phyloP scores from a whole-genome alignment of 148 eudicot species.

The Camellia japonica region DNA sequence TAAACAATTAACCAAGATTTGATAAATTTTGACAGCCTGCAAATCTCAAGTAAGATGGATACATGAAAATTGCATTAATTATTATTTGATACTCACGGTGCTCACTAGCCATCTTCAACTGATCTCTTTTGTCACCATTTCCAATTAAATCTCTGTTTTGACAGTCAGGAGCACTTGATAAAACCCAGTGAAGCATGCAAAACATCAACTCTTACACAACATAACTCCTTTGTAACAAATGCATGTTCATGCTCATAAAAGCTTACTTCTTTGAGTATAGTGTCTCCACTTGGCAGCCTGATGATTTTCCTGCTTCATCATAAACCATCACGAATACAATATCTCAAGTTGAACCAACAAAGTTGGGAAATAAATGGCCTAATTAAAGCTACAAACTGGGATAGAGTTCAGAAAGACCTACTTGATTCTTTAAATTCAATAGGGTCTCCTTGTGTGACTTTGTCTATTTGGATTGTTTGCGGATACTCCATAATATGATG shows the following conservation, averaged over 20 bases:
- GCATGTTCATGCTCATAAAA: neutral
- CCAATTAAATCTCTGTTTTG: constrained; percentile 25
- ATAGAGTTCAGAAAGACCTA: constrained; percentile 30
- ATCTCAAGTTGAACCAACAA: neutral
- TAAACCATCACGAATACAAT: constrained; percentile 7
- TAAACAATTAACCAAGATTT: neutral
- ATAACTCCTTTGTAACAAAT: neutral
- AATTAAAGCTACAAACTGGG: constrained; percentile 7
- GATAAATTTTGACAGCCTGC: neutral
- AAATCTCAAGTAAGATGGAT: constrained; percentile 5
- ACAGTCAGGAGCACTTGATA: constrained; percentile 24
- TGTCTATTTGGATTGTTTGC: constrained; percentile 19
- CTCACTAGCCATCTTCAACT: constrained; percentile 31
- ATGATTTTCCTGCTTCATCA: constrained; percentile 47
- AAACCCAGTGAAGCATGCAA: constrained; percentile 22
- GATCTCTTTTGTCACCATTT: constrained; percentile 23
- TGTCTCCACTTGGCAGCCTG: constrained; percentile 22
- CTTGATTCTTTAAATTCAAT: constrained; percentile 37
- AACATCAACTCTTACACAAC: neutral
- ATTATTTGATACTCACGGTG: constrained; percentile 38
- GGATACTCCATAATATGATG: constrained; percentile 18
- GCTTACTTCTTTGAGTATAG: constrained; percentile 30
- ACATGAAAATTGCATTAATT: neutral
- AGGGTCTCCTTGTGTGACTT: constrained; percentile 26
- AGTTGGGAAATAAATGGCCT: neutral